A percentile compares a stretch with the other conserved stretches of the same genome.
Conservation (phyloP, 2,329 filamentous ascomycete species). For the Cucurbitaria berberidis region DNA sequence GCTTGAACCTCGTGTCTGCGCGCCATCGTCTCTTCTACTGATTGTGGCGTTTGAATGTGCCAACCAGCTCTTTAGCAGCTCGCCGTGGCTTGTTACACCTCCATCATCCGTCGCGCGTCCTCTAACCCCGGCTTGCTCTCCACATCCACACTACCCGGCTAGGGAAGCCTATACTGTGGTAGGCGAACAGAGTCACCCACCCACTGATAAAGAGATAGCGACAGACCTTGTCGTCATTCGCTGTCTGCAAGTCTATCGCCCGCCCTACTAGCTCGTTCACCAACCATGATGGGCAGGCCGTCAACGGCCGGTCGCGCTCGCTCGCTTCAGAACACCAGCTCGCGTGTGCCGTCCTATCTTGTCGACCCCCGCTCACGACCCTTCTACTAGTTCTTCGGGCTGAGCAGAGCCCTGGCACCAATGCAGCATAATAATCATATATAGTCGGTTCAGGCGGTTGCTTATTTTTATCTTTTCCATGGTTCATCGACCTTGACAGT, state of each 20-base stretch:
- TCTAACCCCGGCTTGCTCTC: conserved; percentile 1
- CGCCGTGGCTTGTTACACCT: not conserved
- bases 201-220: conserved; percentile 18
- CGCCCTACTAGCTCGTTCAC: not conserved
- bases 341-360: conserved; percentile 1
- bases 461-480: not conserved
- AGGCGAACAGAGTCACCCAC: conserved; percentile 6
- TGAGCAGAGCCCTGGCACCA: no score
- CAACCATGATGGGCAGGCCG: not conserved
- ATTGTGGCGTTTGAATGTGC: not conserved
- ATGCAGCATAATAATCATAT: not conserved
- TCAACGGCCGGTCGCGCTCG: not conserved
- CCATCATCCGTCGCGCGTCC: not conserved
- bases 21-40: not conserved
- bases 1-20: not conserved
- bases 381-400: not conserved
- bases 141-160: conserved; percentile 5
- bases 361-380: not conserved
- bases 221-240: conserved; percentile 12
- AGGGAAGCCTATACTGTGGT: conserved; percentile 10
- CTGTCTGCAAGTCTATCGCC: conserved; percentile 15
- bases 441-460: not conserved
- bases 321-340: not conserved
- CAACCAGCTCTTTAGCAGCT: not conserved
- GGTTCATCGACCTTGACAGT: not conserved